Conservation (phyloP, 225 moss, liverwort and hornwort species). For the Polytrichum commune region DNA sequence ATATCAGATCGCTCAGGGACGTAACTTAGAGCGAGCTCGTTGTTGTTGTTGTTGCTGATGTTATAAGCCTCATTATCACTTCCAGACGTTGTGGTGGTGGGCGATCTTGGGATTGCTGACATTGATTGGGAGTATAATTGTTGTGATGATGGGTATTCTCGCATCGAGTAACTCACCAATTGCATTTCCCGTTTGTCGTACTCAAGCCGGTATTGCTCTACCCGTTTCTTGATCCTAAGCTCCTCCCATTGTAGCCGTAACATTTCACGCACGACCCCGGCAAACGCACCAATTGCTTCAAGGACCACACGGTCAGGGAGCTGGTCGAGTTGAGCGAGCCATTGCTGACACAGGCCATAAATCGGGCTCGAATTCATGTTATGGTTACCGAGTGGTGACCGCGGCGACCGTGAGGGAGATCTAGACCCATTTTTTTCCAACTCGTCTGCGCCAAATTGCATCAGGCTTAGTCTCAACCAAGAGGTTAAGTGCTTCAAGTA, state of each 20-base stretch:
- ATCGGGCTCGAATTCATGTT: conserved; percentile 39
- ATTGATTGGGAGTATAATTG: not conserved
- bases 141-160: conserved; percentile 25
- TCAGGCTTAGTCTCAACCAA: conserved; percentile 64
- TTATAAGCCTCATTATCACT: conserved; percentile 43
- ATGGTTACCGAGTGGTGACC: conserved; percentile 22
- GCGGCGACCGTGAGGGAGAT: conserved; percentile 44
- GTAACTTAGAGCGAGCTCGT: not conserved
- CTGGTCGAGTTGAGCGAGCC: conserved; percentile 62
- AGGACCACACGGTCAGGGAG: conserved; percentile 58
- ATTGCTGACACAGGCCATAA: conserved; percentile 54
- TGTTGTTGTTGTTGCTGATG: conserved; percentile 41
- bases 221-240: conserved; percentile 58
- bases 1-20: conserved; percentile 40
- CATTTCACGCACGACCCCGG: conserved; percentile 64
- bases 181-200: conserved; percentile 54
- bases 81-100: conserved; percentile 48
- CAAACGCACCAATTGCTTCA: conserved; percentile 62
- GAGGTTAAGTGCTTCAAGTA: conserved; percentile 59
- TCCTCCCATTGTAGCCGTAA: conserved; percentile 67
- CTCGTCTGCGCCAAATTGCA: conserved; percentile 66
- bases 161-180: conserved; percentile 27
- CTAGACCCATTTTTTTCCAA: conserved; percentile 29
- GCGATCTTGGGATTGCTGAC: conserved; percentile 22
- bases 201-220: conserved; percentile 55